phyloP scores from a whole-genome alignment of 2,329 filamentous ascomycete genomes.

The Botrytis galanthina region DNA sequence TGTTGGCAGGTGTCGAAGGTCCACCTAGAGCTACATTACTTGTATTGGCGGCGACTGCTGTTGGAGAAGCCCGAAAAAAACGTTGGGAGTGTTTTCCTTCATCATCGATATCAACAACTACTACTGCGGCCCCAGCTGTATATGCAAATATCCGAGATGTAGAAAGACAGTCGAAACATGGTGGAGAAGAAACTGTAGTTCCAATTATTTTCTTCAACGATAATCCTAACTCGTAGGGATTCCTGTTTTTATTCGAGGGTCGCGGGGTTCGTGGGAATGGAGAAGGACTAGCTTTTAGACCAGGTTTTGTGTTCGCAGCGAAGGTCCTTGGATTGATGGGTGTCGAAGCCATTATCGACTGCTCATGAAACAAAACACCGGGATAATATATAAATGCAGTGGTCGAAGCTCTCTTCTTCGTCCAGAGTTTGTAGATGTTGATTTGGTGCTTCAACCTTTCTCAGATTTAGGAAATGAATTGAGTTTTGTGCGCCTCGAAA shows the following conservation, averaged over 20 bases:
- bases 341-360: slow-evolving; percentile 40
- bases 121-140: slow-evolving; percentile 89
- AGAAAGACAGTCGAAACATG: slow-evolving; percentile 79
- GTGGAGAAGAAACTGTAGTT: slow-evolving; percentile 80
- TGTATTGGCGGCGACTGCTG: slow-evolving; percentile 62
- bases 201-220: slow-evolving; percentile 84
- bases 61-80: slow-evolving; percentile 85
- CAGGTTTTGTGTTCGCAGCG: slow-evolving; percentile 36
- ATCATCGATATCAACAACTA: slow-evolving; percentile 76
- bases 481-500: not conserved
- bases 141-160: slow-evolving; percentile 75
- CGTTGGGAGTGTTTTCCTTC: slow-evolving; percentile 67
- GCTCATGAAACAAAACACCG: slow-evolving; percentile 17
- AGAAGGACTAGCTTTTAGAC: slow-evolving; percentile 69
- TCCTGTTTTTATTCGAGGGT: slow-evolving; percentile 54
- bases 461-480: not conserved
- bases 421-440: not conserved
- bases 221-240: slow-evolving; percentile 56
- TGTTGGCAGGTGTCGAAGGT: slow-evolving; percentile 52
- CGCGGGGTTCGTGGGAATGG: slow-evolving; percentile 63
- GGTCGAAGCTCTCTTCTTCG: slow-evolving; percentile 12
- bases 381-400: not conserved
- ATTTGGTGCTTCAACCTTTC: not conserved
- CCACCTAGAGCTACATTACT: slow-evolving; percentile 53
- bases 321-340: slow-evolving; percentile 37